Evolutionary conservation across 2,329 filamentous ascomycete species (phyloP), one percentile per base, ranked within the genome.

Genomic region (Phyllosticta citrichinensis): DNA sequence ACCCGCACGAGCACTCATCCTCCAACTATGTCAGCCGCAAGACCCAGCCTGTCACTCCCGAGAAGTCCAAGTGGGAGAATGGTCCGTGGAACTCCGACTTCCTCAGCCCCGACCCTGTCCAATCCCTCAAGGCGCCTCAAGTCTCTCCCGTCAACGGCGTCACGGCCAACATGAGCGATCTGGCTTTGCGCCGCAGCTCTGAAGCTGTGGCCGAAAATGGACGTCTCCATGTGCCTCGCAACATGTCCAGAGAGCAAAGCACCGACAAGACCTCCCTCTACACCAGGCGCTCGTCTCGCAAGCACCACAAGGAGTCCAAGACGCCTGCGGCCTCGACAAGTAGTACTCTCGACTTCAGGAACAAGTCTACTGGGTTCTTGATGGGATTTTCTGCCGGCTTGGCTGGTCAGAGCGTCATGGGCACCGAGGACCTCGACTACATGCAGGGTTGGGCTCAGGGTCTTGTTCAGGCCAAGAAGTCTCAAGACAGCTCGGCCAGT

Each of bases 11-110:
- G 33, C 60, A 62, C 25, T 62, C 55, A 3, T 58, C 60, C 11
- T 33, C 55, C 30, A 58, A 27, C 56, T 62, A 47, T 33, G 55
- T 54, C 52, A 40, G 27, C 35, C 30, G 56, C n/a, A 61, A 33
- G n/a, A 25, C 22, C 17, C 33, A 47, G 6, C 58, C 55, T 17
- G 40, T 52, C 5, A 61, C 58, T 3, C 58, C 58, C 1, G 54
- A 61, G 9, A 61, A 54, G 17, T 6, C 58, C 20, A 73, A 73
- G 61, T 69, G 70, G 47, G 67, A 67, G 17, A 56, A 35, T 17
- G 70, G 69, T 57, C 72, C 71, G 1, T 74, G 72, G 71, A 73
- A 74, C 27, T 67, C 60, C 12, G 61, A 47, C 9, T 60, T 60
- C 19, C 55, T 53, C n/a, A 64, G 61, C 27, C 62, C 60, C 25